Evolutionary conservation across 495 filamentous ascomycete genomes (phyloP).

Genomic region (Trichoderma gamsii): DNA sequence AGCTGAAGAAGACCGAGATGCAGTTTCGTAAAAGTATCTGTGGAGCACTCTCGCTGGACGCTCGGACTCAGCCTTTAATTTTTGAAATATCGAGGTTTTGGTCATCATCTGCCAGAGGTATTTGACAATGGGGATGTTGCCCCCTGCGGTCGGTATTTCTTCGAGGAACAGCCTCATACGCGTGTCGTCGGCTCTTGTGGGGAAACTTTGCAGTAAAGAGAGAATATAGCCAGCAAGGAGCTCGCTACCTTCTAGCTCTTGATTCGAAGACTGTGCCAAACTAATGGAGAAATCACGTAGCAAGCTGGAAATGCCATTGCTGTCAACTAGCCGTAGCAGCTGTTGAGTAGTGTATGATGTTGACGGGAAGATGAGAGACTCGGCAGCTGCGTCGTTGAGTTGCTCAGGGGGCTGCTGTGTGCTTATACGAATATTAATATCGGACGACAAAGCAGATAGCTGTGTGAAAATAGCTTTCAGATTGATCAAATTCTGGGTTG

Average conservation of each 20-base stretch:
- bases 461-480: conserved; percentile 25
- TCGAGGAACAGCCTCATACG: conserved; percentile 91
- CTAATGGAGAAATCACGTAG: conserved; percentile 8
- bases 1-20: conserved; percentile 16
- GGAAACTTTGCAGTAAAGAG: conserved; percentile 81
- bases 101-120: conserved; percentile 82
- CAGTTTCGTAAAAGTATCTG: conserved; percentile 19
- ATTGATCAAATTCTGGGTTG: conserved; percentile 18
- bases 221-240: conserved; percentile 81
- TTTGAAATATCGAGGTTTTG: conserved; percentile 58
- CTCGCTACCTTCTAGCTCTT: conserved; percentile 6
- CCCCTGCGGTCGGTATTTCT: conserved; percentile 51
- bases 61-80: conserved; percentile 41
- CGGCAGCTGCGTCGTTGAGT: conserved; percentile 12
- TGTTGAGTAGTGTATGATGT: conserved; percentile 55
- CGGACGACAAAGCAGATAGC: conserved; percentile 23
- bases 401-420: conserved; percentile 13
- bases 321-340: conserved; percentile 56
- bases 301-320: conserved; percentile 2
- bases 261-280: conserved; percentile 1
- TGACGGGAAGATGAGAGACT: conserved; percentile 30
- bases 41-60: conserved; percentile 25
- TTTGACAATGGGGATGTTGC: conserved; percentile 62
- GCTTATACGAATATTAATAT: conserved; percentile 23
- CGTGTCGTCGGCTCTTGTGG: conserved; percentile 76